Percentiles rank a stretch among this genome's conserved stretches.
phyloP scores from a whole-genome alignment of 768 basidiomycete species.

The Leccinum pellstonianum region DNA sequence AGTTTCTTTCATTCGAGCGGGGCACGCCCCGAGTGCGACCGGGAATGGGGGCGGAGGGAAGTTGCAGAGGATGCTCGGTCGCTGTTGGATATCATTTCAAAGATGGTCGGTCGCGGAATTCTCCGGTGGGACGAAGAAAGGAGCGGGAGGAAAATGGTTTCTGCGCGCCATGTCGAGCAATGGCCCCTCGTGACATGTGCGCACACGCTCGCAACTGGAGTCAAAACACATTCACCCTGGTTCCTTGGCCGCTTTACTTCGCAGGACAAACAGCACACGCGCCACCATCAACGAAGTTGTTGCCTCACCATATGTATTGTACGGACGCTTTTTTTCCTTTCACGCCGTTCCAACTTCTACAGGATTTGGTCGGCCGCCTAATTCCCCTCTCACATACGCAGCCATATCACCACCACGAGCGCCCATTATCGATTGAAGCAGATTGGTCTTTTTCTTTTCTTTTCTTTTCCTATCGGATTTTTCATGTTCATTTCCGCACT shows the following conservation, averaged over 20 bases:
- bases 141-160: slow-evolving; percentile 22
- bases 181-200: slow-evolving; percentile 4
- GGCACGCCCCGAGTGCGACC: slow-evolving; percentile 46
- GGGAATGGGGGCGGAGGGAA: slow-evolving; percentile 41
- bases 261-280: slow-evolving; percentile 21
- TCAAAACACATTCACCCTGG: slow-evolving; percentile 9
- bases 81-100: slow-evolving; percentile 34
- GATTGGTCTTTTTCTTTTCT: slow-evolving; percentile 19
- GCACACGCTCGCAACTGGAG: slow-evolving; percentile 22
- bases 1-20: slow-evolving; percentile 33
- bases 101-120: slow-evolving; percentile 34
- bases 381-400: slow-evolving; percentile 29
- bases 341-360: slow-evolving; percentile 37
- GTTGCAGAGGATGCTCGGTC: slow-evolving; percentile 35
- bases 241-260: slow-evolving; percentile 18
- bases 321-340: slow-evolving; percentile 80
- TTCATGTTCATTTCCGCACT: slow-evolving; percentile 24
- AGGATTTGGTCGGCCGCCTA: slow-evolving; percentile 30
- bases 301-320: slow-evolving; percentile 45
- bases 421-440: slow-evolving; percentile 34
- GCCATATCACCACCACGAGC: slow-evolving; percentile 28
- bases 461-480: slow-evolving; percentile 20
- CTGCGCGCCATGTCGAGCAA: slow-evolving; percentile 26
- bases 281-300: slow-evolving; percentile 33
- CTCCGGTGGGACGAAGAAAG: slow-evolving; percentile 17